A percentile compares a stretch with the other conserved stretches of the same genome.
phyloP scores from a whole-genome alignment of 1,284 basidiomycete species.

The Cryptococcus maquisensis region DNA sequence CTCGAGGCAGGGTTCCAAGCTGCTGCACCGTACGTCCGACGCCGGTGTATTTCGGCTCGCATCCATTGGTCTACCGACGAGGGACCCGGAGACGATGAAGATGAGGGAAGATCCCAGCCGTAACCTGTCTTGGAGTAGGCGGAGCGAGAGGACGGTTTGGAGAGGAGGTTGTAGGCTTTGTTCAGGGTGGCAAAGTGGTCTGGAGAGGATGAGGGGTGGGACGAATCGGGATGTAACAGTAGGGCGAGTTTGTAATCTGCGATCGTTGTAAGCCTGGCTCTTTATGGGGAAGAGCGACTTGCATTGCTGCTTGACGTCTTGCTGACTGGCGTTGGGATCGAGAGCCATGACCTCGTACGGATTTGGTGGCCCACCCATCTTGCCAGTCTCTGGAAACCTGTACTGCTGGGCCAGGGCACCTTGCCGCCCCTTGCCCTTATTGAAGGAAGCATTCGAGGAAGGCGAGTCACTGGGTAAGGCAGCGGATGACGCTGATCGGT shows the following conservation, averaged over 20 bases:
- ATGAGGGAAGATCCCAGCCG: constrained; percentile 33
- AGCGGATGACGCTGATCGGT: no score
- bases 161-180: constrained; percentile 45
- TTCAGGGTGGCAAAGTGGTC: constrained; percentile 43
- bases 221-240: constrained; percentile 47
- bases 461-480: no score
- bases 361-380: constrained; percentile 33
- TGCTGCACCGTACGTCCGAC: constrained; percentile 28
- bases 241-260: constrained; percentile 48
- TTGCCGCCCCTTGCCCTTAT: constrained; percentile 15
- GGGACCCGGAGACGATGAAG: background rate
- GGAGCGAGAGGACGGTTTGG: constrained; percentile 25
- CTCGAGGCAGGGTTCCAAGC: constrained; percentile 23
- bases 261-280: background rate
- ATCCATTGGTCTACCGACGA: background rate
- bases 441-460: no score
- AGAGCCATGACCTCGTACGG: constrained; percentile 46
- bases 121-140: constrained; percentile 39
- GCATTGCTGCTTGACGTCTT: constrained; percentile 45
- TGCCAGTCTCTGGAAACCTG: constrained; percentile 30
- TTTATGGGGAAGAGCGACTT: constrained; percentile 11
- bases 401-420: constrained; percentile 19
- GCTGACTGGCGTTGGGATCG: constrained; percentile 25
- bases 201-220: constrained; percentile 43
- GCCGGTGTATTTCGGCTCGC: constrained; percentile 24